Evolutionary conservation across 768 basidiomycete genomes (phyloP).

Genomic region (Termitomyces sp.): DNA sequence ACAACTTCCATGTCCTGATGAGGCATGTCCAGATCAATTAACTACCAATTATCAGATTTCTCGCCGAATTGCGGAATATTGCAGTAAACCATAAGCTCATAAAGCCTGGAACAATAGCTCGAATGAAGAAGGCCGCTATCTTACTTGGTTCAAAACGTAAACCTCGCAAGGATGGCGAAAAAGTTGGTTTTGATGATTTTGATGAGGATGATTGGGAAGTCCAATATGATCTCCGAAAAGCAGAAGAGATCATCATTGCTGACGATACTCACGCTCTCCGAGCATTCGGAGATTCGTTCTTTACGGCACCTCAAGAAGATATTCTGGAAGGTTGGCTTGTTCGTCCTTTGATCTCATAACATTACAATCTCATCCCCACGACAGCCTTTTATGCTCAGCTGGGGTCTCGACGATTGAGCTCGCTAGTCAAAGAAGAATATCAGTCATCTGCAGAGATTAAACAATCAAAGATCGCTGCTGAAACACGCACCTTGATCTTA

Average conservation of each 20-base stretch:
- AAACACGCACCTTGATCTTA: conserved; percentile 63
- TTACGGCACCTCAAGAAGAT: conserved; percentile 86
- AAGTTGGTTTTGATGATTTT: conserved; percentile 35
- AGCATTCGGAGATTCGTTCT: conserved; percentile 74
- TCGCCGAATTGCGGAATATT: conserved; percentile 80
- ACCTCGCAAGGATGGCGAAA: conserved; percentile 30
- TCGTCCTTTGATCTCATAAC: neutral
- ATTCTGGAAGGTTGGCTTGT: conserved; percentile 68
- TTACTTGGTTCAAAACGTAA: conserved; percentile 74
- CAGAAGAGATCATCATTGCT: conserved; percentile 74
- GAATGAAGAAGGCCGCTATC: conserved; percentile 71
- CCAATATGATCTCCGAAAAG: conserved; percentile 67
- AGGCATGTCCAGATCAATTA: neutral
- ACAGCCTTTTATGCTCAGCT: conserved; percentile 73
- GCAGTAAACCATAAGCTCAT: conserved; percentile 71
- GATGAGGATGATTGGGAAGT: conserved; percentile 78
- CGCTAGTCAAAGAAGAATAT: conserved; percentile 77
- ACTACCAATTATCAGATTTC: conserved; percentile 52
- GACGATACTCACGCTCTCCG: conserved; percentile 85
- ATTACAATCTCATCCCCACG: conserved; percentile 3
- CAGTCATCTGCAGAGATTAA: conserved; percentile 53
- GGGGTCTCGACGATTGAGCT: conserved; percentile 73
- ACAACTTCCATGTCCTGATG: neutral
- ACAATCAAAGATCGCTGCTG: conserved; percentile 44
- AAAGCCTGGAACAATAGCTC: conserved; percentile 47